These are phyloP conservation scores for Quercus berberidifolia DNA, from an alignment of 306 rosid species.

Conservation along the genomic window DNA sequence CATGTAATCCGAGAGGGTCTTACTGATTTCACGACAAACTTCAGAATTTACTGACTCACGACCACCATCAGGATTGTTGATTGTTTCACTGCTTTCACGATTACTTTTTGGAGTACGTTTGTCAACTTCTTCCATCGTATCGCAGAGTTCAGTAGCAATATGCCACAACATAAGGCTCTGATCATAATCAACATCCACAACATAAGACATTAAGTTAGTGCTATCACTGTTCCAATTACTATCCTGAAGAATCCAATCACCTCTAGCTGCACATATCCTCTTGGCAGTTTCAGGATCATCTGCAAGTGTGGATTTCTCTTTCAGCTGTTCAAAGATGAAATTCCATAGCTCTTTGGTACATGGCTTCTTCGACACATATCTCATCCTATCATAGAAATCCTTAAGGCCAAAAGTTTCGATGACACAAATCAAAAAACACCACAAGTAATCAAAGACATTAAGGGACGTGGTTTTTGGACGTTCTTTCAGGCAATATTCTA, in stretches of 20 bases:
- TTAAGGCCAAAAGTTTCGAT: not conserved
- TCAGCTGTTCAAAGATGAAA: constrained; percentile 11
- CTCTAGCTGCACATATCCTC: constrained; percentile 30
- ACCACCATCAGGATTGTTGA: too few relatives aligned
- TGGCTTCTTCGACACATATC: constrained; percentile 9
- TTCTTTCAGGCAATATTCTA: constrained; percentile 25
- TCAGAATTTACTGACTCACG: too few relatives aligned
- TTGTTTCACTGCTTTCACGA: too few relatives aligned
- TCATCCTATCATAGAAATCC: not conserved
- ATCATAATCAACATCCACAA: constrained; percentile 22
- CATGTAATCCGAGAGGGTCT: constrained; percentile 38
- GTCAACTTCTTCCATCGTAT: not conserved
- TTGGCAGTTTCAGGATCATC: constrained; percentile 21
- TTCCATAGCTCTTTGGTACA: not conserved
- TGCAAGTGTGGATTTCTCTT: constrained; percentile 8
- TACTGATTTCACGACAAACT: not conserved
- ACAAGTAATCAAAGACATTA: not conserved
- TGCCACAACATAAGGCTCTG: constrained; percentile 36
- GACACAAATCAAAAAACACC: not conserved
- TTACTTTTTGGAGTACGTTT: too few relatives aligned
- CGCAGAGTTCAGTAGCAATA: constrained; percentile 45
- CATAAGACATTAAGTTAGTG: not conserved
- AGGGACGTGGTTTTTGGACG: not conserved
- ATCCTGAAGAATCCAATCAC: constrained; percentile 24
- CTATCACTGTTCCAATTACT: not conserved